Percentiles rank a stretch among this genome's conserved stretches.
Evolutionary conservation across 257 asterid species (phyloP).

Genomic region (Asclepias syriaca): DNA sequence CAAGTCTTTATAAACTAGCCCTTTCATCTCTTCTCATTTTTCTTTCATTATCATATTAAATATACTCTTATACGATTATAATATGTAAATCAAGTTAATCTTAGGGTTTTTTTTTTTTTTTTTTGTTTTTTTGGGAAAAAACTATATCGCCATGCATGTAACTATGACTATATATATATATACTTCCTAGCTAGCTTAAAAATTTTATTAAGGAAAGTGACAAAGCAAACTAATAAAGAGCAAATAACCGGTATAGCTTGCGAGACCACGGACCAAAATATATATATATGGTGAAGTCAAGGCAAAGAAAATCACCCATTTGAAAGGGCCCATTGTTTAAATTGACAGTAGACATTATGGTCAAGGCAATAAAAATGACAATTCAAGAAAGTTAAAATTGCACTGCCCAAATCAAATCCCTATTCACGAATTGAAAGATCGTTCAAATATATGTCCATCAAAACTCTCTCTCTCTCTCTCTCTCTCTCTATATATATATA

Average conservation of each 20-base stretch:
- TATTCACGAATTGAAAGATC: neutral
- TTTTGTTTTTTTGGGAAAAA: too few relatives aligned
- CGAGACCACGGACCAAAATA: neutral
- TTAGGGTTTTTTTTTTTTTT: too few relatives aligned
- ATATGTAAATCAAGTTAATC: too few relatives aligned
- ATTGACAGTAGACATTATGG: neutral
- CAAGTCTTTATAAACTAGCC: too few relatives aligned
- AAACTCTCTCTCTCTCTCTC: too few relatives aligned
- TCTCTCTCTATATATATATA: too few relatives aligned
- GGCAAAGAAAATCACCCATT: neutral
- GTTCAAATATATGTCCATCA: neutral
- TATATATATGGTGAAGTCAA: neutral
- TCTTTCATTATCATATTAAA: too few relatives aligned
- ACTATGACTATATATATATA: too few relatives aligned
- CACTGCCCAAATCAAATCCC: slow-evolving; percentile 17
- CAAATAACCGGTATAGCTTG: neutral
- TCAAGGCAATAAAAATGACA: slow-evolving; percentile 12
- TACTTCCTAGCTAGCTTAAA: neutral
- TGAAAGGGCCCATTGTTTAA: slow-evolving; percentile 2
- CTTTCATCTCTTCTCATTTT: too few relatives aligned
- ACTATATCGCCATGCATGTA: too few relatives aligned
- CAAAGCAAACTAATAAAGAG: neutral
- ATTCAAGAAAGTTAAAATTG: slow-evolving; percentile 7
- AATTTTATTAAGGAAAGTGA: neutral
- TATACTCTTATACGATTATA: too few relatives aligned